Conservation (phyloP, 371 early-diverging fungal genomes). For the Mucor lusitanicus region DNA sequence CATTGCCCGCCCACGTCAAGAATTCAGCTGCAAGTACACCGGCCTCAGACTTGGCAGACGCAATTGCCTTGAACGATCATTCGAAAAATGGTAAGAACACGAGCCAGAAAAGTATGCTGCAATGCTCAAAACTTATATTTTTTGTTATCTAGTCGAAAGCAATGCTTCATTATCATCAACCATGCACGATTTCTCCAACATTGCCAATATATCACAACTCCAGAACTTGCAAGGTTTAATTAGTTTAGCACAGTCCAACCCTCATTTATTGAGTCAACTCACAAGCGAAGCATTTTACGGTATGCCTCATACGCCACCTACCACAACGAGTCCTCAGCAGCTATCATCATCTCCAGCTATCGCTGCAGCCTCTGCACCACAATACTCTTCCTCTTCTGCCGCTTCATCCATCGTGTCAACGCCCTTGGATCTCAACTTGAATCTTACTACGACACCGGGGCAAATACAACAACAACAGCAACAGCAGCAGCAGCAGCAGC, state of each 20-base stretch:
- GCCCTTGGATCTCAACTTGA: background rate
- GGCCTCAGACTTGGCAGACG: constrained; percentile 23
- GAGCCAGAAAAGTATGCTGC: background rate
- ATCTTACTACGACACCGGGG: background rate
- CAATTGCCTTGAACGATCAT: constrained; percentile 33
- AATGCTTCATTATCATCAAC: background rate
- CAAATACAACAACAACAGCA: background rate
- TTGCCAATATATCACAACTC: constrained; percentile 19
- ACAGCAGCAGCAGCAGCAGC: background rate
- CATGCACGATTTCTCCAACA: constrained; percentile 11
- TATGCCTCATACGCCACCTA: background rate
- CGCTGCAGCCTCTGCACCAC: background rate
- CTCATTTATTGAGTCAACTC: constrained; percentile 26
- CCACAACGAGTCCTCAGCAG: background rate
- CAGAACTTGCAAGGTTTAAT: constrained; percentile 30
- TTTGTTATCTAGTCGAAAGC: background rate
- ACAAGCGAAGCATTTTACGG: constrained; percentile 18
- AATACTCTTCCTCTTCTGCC: background rate
- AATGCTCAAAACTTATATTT: background rate
- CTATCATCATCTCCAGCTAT: background rate
- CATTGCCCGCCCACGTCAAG: constrained; percentile 11
- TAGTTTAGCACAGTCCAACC: constrained; percentile 35
- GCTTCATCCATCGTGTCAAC: background rate
- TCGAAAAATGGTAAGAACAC: constrained; percentile 22
- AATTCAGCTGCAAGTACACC: background rate